These are phyloP conservation scores for Tolypocladium amazonense DNA, from an alignment of 2,329 filamentous ascomycete species.

Conservation along the genomic window DNA sequence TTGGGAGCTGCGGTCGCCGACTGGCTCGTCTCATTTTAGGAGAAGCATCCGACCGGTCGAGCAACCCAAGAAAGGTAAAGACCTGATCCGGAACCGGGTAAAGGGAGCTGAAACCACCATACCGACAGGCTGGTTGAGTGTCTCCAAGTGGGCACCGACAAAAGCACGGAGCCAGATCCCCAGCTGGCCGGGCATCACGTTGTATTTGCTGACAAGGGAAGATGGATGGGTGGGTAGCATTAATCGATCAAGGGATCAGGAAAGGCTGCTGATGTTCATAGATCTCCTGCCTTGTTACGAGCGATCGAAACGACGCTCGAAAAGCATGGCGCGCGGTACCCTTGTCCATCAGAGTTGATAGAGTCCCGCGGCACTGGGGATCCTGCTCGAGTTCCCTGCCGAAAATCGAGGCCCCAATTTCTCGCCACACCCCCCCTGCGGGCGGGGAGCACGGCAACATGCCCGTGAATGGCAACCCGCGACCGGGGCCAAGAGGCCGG, in stretches of 20 bases:
- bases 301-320: not conserved
- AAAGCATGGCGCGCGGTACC: not conserved
- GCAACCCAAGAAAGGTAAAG: not conserved
- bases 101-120: not conserved
- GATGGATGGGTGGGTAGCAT: not conserved
- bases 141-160: not conserved
- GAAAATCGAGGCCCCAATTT: not conserved
- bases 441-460: conserved; percentile 1
- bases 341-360: too few species aligned
- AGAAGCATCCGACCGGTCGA: not conserved
- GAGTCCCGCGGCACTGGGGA: not conserved
- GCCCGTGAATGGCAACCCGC: not conserved
- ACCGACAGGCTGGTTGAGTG: not conserved
- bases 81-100: not conserved
- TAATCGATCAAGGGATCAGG: not conserved
- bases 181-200: not conserved
- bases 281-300: not conserved
- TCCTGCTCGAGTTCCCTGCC: not conserved
- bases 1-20: not conserved
- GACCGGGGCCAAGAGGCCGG: not conserved
- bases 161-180: not conserved
- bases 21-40: not conserved
- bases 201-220: not conserved
- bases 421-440: not conserved
- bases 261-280: not conserved